phyloP scores from a whole-genome alignment of 495 filamentous ascomycete species.

The Penicillium antarcticum region DNA sequence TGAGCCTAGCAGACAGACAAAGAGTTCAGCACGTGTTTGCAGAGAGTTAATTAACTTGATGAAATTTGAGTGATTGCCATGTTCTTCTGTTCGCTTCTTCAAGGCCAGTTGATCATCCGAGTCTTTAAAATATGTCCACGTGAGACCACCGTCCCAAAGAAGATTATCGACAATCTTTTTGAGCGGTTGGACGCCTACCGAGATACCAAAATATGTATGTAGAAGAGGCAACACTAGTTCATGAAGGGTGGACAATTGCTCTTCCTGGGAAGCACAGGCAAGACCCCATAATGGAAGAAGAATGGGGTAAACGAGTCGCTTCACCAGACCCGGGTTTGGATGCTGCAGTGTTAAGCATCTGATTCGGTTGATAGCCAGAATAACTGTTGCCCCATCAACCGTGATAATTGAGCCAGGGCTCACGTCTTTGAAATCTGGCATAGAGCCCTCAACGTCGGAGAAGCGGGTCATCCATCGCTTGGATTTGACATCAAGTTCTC shows the following conservation, averaged over 20 bases:
- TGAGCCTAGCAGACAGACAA: conserved; percentile 52
- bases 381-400: conserved; percentile 22
- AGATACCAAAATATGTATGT: conserved; percentile 47
- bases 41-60: conserved; percentile 39
- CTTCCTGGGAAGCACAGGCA: conserved; percentile 48
- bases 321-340: conserved; percentile 70
- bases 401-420: conserved; percentile 7
- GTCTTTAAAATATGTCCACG: conserved; percentile 45
- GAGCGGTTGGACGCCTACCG: conserved; percentile 39
- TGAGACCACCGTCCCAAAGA: conserved; percentile 48
- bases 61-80: conserved; percentile 25
- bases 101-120: conserved; percentile 35
- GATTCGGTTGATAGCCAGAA: conserved; percentile 53
- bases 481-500: conserved; percentile 34
- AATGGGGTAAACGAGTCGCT: conserved; percentile 61
- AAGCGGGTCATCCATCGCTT: conserved; percentile 21
- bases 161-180: conserved; percentile 46
- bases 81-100: conserved; percentile 13
- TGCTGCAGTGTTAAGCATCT: conserved; percentile 59
- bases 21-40: conserved; percentile 42
- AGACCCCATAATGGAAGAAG: conserved; percentile 70
- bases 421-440: neutral
- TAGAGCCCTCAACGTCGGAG: conserved; percentile 4
- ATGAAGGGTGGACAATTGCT: conserved; percentile 24
- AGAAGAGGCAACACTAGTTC: conserved; percentile 35